Conservation (phyloP, 2,329 filamentous ascomycete genomes). For the Clonostachys sp. region DNA sequence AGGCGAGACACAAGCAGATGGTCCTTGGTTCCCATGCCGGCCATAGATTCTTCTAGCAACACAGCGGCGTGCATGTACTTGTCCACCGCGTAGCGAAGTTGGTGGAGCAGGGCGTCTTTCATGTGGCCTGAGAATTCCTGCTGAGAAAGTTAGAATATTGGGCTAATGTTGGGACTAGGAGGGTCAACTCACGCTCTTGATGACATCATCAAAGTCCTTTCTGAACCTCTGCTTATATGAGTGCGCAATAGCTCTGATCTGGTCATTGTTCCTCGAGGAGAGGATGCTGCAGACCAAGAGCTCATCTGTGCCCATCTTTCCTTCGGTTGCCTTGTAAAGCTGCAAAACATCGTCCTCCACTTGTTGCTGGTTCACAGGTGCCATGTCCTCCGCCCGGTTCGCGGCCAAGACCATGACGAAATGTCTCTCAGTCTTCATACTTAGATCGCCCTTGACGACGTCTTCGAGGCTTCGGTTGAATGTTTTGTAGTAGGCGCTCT, state of each 20-base stretch:
- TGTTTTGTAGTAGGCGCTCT: conserved; percentile 65
- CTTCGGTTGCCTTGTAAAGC: conserved; percentile 74
- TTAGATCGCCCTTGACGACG: conserved; percentile 74
- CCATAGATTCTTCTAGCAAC: conserved; percentile 83
- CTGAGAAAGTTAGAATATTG: background rate
- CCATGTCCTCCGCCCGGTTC: conserved; percentile 71
- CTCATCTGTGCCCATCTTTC: conserved; percentile 67
- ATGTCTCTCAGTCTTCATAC: conserved; percentile 78
- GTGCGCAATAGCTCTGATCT: conserved; percentile 76
- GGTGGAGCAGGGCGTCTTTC: conserved; percentile 75
- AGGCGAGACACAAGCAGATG: conserved; percentile 71
- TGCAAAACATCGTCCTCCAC: conserved; percentile 73
- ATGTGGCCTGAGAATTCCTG: conserved; percentile 89
- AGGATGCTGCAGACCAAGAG: conserved; percentile 76
- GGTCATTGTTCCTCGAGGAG: conserved; percentile 69
- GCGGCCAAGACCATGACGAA: conserved; percentile 79
- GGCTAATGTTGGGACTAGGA: background rate
- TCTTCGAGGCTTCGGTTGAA: conserved; percentile 64
- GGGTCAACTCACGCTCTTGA: conserved; percentile 54
- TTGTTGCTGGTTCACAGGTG: conserved; percentile 66
- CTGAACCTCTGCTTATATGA: conserved; percentile 72
- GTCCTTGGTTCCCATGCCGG: conserved; percentile 83
- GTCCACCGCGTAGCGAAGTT: conserved; percentile 73
- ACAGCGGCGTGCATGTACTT: conserved; percentile 80
- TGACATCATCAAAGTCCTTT: conserved; percentile 64